Evolutionary conservation across 495 filamentous ascomycete genomes (phyloP).

Genomic region (Lasiosphaeriaceae sp.): DNA sequence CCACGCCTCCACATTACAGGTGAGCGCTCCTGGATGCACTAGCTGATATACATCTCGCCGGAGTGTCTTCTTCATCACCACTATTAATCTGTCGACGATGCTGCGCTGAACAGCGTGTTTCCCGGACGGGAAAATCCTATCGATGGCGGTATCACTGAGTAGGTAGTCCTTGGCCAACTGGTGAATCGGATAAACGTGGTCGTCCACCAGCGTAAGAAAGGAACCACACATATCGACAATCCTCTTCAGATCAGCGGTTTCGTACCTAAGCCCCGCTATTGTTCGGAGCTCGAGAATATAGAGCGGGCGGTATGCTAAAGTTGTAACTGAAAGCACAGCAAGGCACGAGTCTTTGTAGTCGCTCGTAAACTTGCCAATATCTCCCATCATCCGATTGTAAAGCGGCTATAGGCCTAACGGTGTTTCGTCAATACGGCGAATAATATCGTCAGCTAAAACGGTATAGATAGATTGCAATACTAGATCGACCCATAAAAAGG

Average conservation of each 20-base stretch:
- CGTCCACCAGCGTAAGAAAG: background rate
- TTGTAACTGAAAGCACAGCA: background rate
- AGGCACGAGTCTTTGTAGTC: background rate
- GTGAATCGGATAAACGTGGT: conserved; percentile 2
- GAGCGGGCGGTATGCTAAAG: conserved; percentile 2
- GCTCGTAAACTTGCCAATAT: background rate
- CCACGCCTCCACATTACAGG: background rate
- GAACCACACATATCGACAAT: conserved; percentile 3
- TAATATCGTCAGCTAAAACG: background rate
- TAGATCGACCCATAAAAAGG: conserved; percentile 2
- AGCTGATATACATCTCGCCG: conserved; percentile 1
- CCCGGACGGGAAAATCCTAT: background rate
- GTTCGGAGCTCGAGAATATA: conserved; percentile 1
- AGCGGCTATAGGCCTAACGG: background rate
- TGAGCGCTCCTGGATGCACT: background rate
- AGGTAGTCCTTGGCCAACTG: conserved; percentile 4
- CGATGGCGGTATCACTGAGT: background rate
- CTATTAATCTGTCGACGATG: background rate
- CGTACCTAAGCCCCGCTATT: background rate
- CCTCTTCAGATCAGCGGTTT: background rate
- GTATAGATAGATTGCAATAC: background rate
- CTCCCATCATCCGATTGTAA: conserved; percentile 2
- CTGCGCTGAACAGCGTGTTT: background rate
- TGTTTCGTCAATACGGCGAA: background rate
- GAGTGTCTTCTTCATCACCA: background rate